phyloP scores from a whole-genome alignment of 169 alveolate species.

The Babesia divergens region DNA sequence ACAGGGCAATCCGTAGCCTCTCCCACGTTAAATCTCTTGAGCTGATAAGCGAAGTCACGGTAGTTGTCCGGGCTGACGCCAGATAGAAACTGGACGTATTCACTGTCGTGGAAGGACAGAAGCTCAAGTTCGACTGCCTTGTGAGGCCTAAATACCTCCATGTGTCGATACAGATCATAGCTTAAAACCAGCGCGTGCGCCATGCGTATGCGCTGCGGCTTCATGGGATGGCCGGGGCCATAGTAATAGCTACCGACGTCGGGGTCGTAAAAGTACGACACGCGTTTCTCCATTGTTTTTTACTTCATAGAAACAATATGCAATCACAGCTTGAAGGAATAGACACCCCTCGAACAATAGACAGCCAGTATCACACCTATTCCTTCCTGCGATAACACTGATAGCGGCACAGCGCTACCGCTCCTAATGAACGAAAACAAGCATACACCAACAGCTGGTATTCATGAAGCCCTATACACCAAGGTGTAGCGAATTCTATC shows the following conservation, averaged over 20 bases:
- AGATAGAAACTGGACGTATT: slow-evolving; percentile 88
- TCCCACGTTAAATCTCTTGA: slow-evolving; percentile 90
- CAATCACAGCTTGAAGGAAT: too few species aligned
- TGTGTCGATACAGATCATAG: slow-evolving; percentile 92
- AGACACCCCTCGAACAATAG: too few species aligned
- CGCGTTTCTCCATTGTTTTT: slow-evolving; percentile 80
- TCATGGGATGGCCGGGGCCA: slow-evolving; percentile 99
- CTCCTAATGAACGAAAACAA: too few species aligned
- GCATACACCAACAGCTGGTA: too few species aligned
- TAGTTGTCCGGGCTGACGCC: slow-evolving; percentile 81
- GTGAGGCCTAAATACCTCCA: slow-evolving; percentile 96
- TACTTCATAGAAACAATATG: too few species aligned
- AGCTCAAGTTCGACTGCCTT: slow-evolving; percentile 94
- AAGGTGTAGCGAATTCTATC: too few species aligned
- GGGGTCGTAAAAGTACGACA: slow-evolving; percentile 90
- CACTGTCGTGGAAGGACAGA: slow-evolving; percentile 92
- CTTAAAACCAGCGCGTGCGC: slow-evolving; percentile 95
- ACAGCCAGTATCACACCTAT: too few species aligned
- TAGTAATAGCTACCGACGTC: slow-evolving; percentile 96
- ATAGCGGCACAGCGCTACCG: too few species aligned
- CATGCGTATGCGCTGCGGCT: slow-evolving; percentile 98
- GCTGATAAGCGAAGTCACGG: slow-evolving; percentile 81
- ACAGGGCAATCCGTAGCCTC: slow-evolving; percentile 97
- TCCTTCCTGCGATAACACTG: too few species aligned
- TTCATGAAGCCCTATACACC: too few species aligned